These are phyloP conservation scores for Aleurites moluccanus DNA, from an alignment of 441 rosid genomes.

Conservation along the genomic window DNA sequence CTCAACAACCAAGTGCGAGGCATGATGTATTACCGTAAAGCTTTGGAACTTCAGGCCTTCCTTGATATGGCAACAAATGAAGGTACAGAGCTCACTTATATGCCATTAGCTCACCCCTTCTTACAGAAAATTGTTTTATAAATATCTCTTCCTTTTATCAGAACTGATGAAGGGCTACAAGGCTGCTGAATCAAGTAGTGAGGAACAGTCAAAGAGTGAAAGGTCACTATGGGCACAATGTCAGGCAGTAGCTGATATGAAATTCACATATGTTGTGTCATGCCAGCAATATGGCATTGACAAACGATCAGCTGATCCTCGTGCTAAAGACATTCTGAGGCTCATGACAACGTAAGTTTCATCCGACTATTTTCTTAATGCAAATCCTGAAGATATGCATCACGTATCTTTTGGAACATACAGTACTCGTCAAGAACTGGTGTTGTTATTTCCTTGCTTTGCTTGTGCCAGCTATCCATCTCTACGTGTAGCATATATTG, in stretches of 20 bases:
- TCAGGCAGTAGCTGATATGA: constrained; percentile 75
- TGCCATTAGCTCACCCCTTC: constrained; percentile 15
- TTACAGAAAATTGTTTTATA: constrained; percentile 37
- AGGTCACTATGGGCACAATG: constrained; percentile 73
- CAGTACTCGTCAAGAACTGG: constrained; percentile 17
- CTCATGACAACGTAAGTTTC: constrained; percentile 78
- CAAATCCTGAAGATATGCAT: constrained; percentile 6
- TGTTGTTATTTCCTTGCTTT: constrained; percentile 46
- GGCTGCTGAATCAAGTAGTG: constrained; percentile 65
- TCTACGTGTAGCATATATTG: constrained; percentile 84
- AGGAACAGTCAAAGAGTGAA: constrained; percentile 59
- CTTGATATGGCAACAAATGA: constrained; percentile 65
- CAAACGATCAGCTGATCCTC: constrained; percentile 56
- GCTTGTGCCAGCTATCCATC: constrained; percentile 64
- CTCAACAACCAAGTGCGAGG: constrained; percentile 62
- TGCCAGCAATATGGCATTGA: constrained; percentile 87
- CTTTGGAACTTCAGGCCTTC: constrained; percentile 79
- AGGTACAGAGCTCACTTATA: constrained; percentile 38
- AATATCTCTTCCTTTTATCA: constrained; percentile 25
- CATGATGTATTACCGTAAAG: constrained; percentile 92
- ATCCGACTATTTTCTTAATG: neutral
- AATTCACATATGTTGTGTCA: constrained; percentile 92
- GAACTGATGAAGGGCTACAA: constrained; percentile 67
- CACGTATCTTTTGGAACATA: constrained; percentile 9
- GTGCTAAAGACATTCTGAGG: constrained; percentile 66